Percentiles rank a stretch among this genome's conserved stretches.
phyloP scores from a whole-genome alignment of 2,329 filamentous ascomycete genomes.

The Xenosphaeropsis pyriputrescens region DNA sequence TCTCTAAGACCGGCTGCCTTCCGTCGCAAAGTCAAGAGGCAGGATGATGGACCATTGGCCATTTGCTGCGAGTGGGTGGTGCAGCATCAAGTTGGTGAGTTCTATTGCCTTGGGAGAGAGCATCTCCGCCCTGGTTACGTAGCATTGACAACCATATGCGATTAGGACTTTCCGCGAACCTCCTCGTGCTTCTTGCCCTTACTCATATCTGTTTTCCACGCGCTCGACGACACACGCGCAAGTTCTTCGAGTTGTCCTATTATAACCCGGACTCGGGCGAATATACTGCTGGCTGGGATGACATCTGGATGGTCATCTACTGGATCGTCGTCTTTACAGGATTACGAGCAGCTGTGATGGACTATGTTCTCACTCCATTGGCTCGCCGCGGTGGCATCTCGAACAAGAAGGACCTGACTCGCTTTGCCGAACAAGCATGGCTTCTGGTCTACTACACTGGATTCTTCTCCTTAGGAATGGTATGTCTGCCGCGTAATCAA shows the following conservation, averaged over 20 bases:
- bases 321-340: slow-evolving; percentile 80
- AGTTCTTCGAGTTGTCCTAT: slow-evolving; percentile 82
- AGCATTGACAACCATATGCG: too few species aligned
- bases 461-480: slow-evolving; percentile 76
- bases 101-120: too few species aligned
- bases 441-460: slow-evolving; percentile 68
- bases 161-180: slow-evolving; percentile 70
- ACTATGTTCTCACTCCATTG: slow-evolving; percentile 71
- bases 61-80: slow-evolving; percentile 55
- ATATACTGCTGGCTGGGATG: slow-evolving; percentile 68
- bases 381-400: slow-evolving; percentile 59
- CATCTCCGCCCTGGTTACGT: too few species aligned
- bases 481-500: slow-evolving; percentile 28
- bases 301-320: slow-evolving; percentile 61
- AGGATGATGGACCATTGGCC: slow-evolving; percentile 45
- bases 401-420: slow-evolving; percentile 60
- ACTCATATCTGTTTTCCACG: slow-evolving; percentile 73
- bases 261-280: slow-evolving; percentile 51
- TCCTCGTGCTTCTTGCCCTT: slow-evolving; percentile 68
- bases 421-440: slow-evolving; percentile 94
- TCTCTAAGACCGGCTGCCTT: too few species aligned
- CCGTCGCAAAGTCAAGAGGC: slow-evolving; percentile 36
- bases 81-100: slow-evolving; percentile 66
- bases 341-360: slow-evolving; percentile 70
- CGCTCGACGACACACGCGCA: slow-evolving; percentile 63